These are phyloP conservation scores for Aspergillus sergii DNA, from an alignment of 2,329 filamentous ascomycete species.

Conservation along the genomic window DNA sequence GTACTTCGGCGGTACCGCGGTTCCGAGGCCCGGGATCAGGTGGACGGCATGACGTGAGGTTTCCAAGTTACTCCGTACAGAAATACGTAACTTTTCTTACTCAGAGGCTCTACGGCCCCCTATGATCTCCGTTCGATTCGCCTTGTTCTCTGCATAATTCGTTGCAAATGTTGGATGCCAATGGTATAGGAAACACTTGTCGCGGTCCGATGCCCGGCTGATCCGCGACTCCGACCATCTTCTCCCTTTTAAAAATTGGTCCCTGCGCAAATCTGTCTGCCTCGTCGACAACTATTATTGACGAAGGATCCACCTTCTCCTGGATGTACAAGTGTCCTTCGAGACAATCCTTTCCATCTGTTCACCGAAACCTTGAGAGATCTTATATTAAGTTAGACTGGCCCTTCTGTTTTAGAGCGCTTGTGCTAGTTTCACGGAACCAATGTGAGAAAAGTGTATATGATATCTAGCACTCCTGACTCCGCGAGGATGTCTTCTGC, in stretches of 20 bases:
- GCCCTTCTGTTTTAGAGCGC: not conserved
- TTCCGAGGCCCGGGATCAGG: slow-evolving; percentile 9
- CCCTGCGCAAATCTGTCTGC: slow-evolving; percentile 7
- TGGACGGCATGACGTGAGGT: slow-evolving; percentile 12
- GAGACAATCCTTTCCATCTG: not conserved
- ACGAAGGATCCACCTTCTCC: slow-evolving; percentile 6
- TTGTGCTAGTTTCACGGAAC: slow-evolving; percentile 1
- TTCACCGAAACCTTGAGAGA: slow-evolving; percentile 9
- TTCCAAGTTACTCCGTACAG: slow-evolving; percentile 1
- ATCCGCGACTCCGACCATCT: slow-evolving; percentile 1
- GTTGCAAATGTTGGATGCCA: not conserved
- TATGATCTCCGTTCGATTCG: not conserved
- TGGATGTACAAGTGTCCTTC: slow-evolving; percentile 5
- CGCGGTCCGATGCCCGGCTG: not conserved
- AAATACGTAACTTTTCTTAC: slow-evolving; percentile 2
- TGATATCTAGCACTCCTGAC: not conserved
- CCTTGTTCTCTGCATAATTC: not conserved
- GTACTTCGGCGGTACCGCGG: slow-evolving; percentile 3
- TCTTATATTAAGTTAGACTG: not conserved
- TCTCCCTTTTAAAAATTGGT: slow-evolving; percentile 2
- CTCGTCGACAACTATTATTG: not conserved
- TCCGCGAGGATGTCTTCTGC: slow-evolving; percentile 34
- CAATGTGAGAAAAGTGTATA: slow-evolving; percentile 22
- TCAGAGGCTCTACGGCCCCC: not conserved
- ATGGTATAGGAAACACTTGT: not conserved